phyloP scores from a whole-genome alignment of 2,329 filamentous ascomycete species.

The Talaromyces islandicus region DNA sequence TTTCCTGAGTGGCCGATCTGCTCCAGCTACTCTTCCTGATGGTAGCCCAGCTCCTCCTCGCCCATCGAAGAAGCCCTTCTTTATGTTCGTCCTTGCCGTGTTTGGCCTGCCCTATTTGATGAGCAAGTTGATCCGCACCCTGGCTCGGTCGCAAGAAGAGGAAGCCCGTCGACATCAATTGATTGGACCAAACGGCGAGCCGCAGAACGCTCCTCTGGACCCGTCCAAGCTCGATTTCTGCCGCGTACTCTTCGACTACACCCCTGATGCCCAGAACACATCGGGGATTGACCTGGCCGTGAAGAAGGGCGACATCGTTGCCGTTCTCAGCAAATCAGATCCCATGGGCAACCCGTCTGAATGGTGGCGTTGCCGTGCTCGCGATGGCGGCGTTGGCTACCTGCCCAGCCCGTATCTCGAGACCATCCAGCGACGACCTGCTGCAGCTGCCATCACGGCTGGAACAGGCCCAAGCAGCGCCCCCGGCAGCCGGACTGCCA shows the following conservation, averaged over 20 bases:
- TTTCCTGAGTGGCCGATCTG: slow-evolving; percentile 65
- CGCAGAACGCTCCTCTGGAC: slow-evolving; percentile 56
- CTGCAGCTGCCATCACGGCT: slow-evolving; percentile 39
- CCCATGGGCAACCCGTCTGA: slow-evolving; percentile 87
- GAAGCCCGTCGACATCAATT: slow-evolving; percentile 52
- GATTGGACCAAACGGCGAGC: slow-evolving; percentile 45
- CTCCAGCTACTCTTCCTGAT: slow-evolving; percentile 50
- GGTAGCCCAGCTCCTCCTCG: slow-evolving; percentile 61
- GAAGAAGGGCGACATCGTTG: slow-evolving; percentile 91
- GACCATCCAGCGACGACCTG: slow-evolving; percentile 54
- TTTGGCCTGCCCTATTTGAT: slow-evolving; percentile 96
- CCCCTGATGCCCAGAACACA: slow-evolving; percentile 60
- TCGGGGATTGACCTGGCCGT: slow-evolving; percentile 82
- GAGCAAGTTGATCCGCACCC: slow-evolving; percentile 84
- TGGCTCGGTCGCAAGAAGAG: slow-evolving; percentile 80
- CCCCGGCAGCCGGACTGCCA: slow-evolving; percentile 44
- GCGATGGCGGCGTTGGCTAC: slow-evolving; percentile 87
- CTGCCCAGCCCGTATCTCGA: slow-evolving; percentile 87
- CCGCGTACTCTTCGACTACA: slow-evolving; percentile 89
- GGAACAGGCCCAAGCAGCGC: slow-evolving; percentile 28
- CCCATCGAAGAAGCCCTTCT: slow-evolving; percentile 88
- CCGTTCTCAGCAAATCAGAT: slow-evolving; percentile 86
- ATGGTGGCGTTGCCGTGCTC: slow-evolving; percentile 92
- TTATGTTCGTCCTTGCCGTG: slow-evolving; percentile 91
- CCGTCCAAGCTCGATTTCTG: slow-evolving; percentile 94